phyloP scores from a whole-genome alignment of 140 eudicot species.

The Oenanthe javanica region DNA sequence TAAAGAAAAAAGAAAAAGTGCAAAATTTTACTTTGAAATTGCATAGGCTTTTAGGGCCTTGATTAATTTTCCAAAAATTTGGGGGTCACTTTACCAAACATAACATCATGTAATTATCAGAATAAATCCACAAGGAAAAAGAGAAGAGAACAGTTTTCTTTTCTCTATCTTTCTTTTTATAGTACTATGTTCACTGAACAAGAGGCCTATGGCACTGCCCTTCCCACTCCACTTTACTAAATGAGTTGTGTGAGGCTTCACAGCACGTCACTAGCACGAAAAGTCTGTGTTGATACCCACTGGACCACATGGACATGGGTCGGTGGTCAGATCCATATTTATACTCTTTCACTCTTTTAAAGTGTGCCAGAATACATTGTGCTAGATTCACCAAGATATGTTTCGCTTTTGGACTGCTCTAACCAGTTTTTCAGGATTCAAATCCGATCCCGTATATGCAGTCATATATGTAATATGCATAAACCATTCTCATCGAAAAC shows the following conservation, averaged over 20 bases:
- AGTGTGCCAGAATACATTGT: background rate
- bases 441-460: background rate
- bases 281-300: slow-evolving; percentile 7
- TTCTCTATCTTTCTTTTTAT: background rate
- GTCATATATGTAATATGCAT: background rate
- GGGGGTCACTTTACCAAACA: background rate
- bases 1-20: background rate
- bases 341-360: background rate
- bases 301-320: slow-evolving; percentile 10
- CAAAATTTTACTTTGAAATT: background rate
- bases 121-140: background rate
- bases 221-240: background rate
- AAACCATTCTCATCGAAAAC: background rate
- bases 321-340: slow-evolving; percentile 3
- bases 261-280: slow-evolving; percentile 1
- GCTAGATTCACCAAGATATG: background rate
- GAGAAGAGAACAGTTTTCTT: background rate
- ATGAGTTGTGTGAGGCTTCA: background rate
- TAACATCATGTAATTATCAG: background rate
- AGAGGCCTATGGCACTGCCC: slow-evolving; percentile 5
- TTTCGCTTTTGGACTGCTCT: background rate
- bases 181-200: background rate
- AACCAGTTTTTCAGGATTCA: background rate
- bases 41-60: slow-evolving; percentile 1
- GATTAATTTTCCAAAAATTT: background rate